Evolutionary conservation across 768 basidiomycete species (phyloP), one percentile per base, ranked within the genome.

Genomic region (Leccinum longicurvipes): DNA sequence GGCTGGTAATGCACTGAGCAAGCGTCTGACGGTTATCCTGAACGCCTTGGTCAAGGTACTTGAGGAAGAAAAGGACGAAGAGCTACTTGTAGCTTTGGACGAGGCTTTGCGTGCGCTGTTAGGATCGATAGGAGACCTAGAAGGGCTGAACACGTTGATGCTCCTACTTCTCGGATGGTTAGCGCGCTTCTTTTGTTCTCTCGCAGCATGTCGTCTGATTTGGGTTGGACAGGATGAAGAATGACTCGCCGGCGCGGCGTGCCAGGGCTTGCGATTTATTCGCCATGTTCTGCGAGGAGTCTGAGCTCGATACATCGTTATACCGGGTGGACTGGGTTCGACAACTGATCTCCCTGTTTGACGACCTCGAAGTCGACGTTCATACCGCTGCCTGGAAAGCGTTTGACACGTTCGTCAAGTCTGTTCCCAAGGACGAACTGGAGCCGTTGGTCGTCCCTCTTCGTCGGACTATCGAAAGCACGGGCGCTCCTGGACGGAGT

Each of bases 251-350:
- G 0, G 74, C 67, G 24, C 82, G 93, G 21, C 85, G 95, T 36
- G 83, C 87, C 50, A 92, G 84, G 54, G 88, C 90, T 3, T 90
- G 88, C 74, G 76, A 81, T 29, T 74, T 95, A 45, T 91, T 98
- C 69, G 76, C 83, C 3, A 75, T 80, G 1, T 94, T 98, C 75
- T 97, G 93, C 67, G 84, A 91, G 60, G 86, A 82, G 47, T 88
- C 91, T 4, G 81, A 86, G 36, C 77, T 92, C 39, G 96, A 98
- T 67, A 80, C 84, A 1, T 85, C 89, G 0, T 70, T 93, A 23
- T 98, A 98, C 72, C 86, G 90, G 19, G 76, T 94, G 59, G 97
- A 98, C 69, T 98, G 96, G 94, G 82, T 98, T 53, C 85, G 95
- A 8, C 91, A 93, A 60, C 79, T 98, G 15, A 76, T 98, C 7